Conservation (phyloP, 805 yeast genomes). For the Torulaspora delbrueckii region DNA sequence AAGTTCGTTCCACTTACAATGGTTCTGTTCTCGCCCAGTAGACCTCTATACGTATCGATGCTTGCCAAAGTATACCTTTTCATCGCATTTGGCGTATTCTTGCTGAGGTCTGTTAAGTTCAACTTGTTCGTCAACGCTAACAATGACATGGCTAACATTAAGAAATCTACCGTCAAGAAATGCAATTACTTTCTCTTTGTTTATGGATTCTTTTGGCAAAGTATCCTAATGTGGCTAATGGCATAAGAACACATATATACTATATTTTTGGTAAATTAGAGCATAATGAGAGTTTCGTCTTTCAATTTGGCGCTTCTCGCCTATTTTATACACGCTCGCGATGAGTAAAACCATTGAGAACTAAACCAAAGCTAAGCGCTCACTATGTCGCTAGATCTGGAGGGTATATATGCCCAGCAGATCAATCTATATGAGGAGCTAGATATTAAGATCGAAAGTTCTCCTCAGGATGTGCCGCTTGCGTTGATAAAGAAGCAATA, state of each 20-base stretch:
- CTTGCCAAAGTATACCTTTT: slow-evolving; percentile 47
- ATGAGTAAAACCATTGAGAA: not conserved
- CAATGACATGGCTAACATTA: slow-evolving; percentile 41
- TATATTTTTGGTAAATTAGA: not conserved
- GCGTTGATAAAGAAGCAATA: slow-evolving; percentile 20
- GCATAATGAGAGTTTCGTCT: not conserved
- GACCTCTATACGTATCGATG: slow-evolving; percentile 40
- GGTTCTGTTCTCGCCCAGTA: slow-evolving; percentile 49
- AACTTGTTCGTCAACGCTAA: slow-evolving; percentile 45
- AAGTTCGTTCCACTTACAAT: slow-evolving; percentile 78
- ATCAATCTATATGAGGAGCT: slow-evolving; percentile 41
- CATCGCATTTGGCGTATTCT: slow-evolving; percentile 57
- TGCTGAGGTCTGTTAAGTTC: slow-evolving; percentile 51
- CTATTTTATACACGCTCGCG: not conserved
- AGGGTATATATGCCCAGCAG: slow-evolving; percentile 4
- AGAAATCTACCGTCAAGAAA: slow-evolving; percentile 64
- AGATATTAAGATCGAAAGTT: slow-evolving; percentile 40
- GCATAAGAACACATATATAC: slow-evolving; percentile 18
- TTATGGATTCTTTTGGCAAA: slow-evolving; percentile 79
- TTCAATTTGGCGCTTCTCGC: not conserved
- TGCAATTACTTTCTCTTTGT: slow-evolving; percentile 83
- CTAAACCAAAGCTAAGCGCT: too few relatives aligned
- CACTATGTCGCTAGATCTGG: slow-evolving; percentile 11
- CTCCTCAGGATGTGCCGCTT: slow-evolving; percentile 41
- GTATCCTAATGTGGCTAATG: slow-evolving; percentile 70